Conservation (phyloP, 257 asterid species). For the Pogostemon cablin region DNA sequence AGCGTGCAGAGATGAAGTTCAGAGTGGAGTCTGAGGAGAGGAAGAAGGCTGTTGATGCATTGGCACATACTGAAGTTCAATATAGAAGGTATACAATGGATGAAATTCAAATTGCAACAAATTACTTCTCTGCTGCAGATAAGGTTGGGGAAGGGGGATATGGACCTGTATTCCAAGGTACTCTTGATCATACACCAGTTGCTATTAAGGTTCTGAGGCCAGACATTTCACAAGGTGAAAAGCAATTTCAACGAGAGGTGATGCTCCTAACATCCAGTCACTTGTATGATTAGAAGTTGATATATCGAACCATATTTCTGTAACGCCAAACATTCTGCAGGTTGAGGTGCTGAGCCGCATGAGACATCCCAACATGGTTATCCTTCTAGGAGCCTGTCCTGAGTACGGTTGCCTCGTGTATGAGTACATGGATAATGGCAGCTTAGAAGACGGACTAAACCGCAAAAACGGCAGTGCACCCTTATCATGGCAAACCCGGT, state of each 20-base stretch:
- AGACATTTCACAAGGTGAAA: conserved; percentile 78
- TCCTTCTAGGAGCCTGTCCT: conserved; percentile 92
- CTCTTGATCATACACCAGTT: conserved; percentile 75
- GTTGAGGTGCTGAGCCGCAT: conserved; percentile 78
- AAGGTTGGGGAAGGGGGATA: conserved; percentile 99
- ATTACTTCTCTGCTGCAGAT: conserved; percentile 54
- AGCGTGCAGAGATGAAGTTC: conserved; percentile 58
- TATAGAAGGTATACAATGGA: conserved; percentile 62
- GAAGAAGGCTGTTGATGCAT: conserved; percentile 63
- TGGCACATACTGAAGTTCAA: conserved; percentile 43
- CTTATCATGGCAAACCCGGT: conserved; percentile 66
- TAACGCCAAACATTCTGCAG: conserved; percentile 39
- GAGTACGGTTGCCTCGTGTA: conserved; percentile 94
- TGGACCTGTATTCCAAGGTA: conserved; percentile 76
- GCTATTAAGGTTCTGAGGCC: conserved; percentile 88
- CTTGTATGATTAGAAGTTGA: background rate
- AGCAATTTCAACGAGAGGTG: conserved; percentile 90
- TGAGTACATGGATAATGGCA: conserved; percentile 86
- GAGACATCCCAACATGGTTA: conserved; percentile 96
- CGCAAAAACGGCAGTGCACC: conserved; percentile 56
- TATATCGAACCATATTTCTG: background rate
- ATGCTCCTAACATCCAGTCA: background rate
- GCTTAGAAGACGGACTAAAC: conserved; percentile 79
- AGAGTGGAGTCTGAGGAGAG: conserved; percentile 58
- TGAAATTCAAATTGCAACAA: conserved; percentile 76